Conservation (phyloP, 78 protist species). For the Cavenderia fasciculata region DNA sequence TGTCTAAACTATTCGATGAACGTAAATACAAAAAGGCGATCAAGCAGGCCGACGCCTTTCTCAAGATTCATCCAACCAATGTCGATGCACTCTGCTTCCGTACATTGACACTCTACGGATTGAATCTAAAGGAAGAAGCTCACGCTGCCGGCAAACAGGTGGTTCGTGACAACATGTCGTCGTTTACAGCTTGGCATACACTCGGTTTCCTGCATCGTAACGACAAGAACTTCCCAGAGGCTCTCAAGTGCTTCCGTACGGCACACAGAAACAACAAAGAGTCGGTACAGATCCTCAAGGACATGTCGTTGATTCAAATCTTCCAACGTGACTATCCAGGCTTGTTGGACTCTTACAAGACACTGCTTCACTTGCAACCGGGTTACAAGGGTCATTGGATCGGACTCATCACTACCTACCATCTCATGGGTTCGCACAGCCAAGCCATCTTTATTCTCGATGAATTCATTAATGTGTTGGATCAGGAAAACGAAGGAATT, state of each 20-base stretch:
- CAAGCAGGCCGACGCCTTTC: conserved; percentile 84
- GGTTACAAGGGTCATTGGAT: conserved; percentile 85
- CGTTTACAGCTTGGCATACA: conserved; percentile 90
- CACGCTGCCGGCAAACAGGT: conserved; percentile 85
- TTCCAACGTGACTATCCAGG: conserved; percentile 89
- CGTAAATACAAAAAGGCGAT: conserved; percentile 94
- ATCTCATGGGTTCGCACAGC: conserved; percentile 62
- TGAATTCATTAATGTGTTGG: conserved; percentile 25
- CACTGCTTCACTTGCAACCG: conserved; percentile 83
- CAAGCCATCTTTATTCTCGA: conserved; percentile 72
- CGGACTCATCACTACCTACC: conserved; percentile 86
- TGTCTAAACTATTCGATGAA: conserved; percentile 89
- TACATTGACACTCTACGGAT: conserved; percentile 83
- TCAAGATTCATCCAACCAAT: conserved; percentile 67
- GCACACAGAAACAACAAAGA: conserved; percentile 89
- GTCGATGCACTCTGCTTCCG: conserved; percentile 89
- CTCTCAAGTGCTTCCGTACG: conserved; percentile 91
- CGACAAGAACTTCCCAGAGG: conserved; percentile 93
- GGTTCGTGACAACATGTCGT: conserved; percentile 53
- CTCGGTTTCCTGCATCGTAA: conserved; percentile 91
- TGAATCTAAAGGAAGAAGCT: conserved; percentile 88
- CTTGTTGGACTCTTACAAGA: conserved; percentile 80
- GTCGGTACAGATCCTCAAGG: conserved; percentile 87
- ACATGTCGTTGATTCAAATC: conserved; percentile 85
- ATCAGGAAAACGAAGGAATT: conserved; percentile 15